phyloP scores from a whole-genome alignment of 78 protist species.

The Dictyostelium brefeldianum region DNA sequence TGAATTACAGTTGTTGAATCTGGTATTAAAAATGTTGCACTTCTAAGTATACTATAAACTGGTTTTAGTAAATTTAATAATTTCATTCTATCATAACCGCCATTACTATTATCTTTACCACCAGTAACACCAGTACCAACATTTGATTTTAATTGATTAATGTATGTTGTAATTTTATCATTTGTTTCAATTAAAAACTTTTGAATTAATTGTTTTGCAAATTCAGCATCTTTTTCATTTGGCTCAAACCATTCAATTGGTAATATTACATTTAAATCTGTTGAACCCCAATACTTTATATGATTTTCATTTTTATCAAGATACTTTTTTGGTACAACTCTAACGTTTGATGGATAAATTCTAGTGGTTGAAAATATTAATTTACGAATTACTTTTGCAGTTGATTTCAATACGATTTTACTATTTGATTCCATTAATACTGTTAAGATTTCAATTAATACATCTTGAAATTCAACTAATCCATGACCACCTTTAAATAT shows the following conservation, averaged over 20 bases:
- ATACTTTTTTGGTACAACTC: neutral
- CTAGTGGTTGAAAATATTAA: constrained; percentile 44
- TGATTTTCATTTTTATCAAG: constrained; percentile 2
- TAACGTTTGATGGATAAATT: constrained; percentile 53
- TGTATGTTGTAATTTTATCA: neutral
- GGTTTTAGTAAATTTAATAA: constrained; percentile 8
- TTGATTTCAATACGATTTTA: constrained; percentile 26
- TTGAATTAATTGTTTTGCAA: constrained; percentile 39
- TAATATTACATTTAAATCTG: neutral
- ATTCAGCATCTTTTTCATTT: constrained; percentile 22
- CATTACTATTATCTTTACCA: neutral
- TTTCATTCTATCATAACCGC: constrained; percentile 27
- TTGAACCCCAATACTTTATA: constrained; percentile 64
- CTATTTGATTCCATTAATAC: constrained; percentile 31
- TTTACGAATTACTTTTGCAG: constrained; percentile 42
- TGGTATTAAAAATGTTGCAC: constrained; percentile 4
- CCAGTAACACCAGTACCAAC: neutral
- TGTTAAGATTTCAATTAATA: constrained; percentile 15
- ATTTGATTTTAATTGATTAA: neutral
- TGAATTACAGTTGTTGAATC: neutral
- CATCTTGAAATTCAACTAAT: constrained; percentile 5
- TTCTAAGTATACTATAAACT: constrained; percentile 16
- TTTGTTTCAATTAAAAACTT: constrained; percentile 3
- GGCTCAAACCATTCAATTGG: constrained; percentile 79
- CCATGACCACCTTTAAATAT: constrained; percentile 37